Percentiles rank a stretch among this genome's conserved stretches.
phyloP scores from a whole-genome alignment of 805 yeast species.

The Brettanomyces anomalus region DNA sequence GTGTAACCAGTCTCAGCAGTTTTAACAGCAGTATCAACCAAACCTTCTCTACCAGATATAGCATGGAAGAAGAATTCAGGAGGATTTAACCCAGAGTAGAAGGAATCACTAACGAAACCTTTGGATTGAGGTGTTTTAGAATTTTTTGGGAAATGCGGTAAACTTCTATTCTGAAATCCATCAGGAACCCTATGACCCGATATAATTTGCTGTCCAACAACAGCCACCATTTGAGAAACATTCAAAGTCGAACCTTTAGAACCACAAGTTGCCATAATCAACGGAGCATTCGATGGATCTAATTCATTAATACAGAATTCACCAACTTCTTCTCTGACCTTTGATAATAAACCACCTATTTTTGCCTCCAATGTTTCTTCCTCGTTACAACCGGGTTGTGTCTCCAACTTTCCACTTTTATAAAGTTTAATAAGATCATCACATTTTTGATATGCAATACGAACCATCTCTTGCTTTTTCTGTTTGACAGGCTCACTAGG shows the following conservation, averaged over 20 bases:
- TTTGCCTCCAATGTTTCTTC: slow-evolving; percentile 97
- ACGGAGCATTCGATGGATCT: slow-evolving; percentile 86
- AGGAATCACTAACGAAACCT: slow-evolving; percentile 95
- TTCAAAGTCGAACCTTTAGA: slow-evolving; percentile 97
- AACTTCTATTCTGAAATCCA: slow-evolving; percentile 98
- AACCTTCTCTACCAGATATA: slow-evolving; percentile 98
- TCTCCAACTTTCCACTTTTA: slow-evolving; percentile 81
- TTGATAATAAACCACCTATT: slow-evolving; percentile 91
- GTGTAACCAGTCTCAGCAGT: slow-evolving; percentile 99
- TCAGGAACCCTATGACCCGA: slow-evolving; percentile 99
- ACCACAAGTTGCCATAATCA: slow-evolving; percentile 99
- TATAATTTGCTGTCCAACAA: slow-evolving; percentile 97
- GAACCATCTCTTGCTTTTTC: slow-evolving; percentile 83
- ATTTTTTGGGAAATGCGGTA: slow-evolving; percentile 93
- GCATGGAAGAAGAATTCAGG: slow-evolving; percentile 98
- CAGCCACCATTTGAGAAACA: slow-evolving; percentile 99
- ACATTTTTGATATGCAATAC: slow-evolving; percentile 81
- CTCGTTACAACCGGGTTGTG: slow-evolving; percentile 98
- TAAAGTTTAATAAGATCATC: slow-evolving; percentile 78
- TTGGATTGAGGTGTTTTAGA: slow-evolving; percentile 97
- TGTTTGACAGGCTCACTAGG: slow-evolving; percentile 73
- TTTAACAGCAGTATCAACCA: slow-evolving; percentile 98
- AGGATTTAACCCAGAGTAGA: slow-evolving; percentile 88
- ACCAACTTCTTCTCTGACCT: slow-evolving; percentile 98
- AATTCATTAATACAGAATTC: slow-evolving; percentile 92